Conservation (phyloP, 345 rosid genomes). For the Firmiana major region DNA sequence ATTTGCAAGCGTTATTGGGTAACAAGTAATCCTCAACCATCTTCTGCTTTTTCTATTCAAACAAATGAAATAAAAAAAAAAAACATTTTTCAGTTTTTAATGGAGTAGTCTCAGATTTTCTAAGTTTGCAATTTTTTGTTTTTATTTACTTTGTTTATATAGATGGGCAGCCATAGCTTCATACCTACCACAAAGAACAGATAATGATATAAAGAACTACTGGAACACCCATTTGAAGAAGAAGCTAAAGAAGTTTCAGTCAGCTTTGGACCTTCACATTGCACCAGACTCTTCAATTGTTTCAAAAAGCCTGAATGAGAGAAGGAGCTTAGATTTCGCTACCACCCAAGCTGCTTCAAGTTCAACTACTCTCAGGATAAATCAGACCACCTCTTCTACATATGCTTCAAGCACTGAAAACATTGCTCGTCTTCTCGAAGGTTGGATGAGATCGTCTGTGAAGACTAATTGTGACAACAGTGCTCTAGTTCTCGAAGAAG, state of each 20-base stretch:
- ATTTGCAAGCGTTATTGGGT: slow-evolving; percentile 97
- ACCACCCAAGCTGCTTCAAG: slow-evolving; percentile 12
- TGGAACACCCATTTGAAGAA: slow-evolving; percentile 99
- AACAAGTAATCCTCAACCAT: slow-evolving; percentile 73
- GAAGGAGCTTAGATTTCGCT: slow-evolving; percentile 28
- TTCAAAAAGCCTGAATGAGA: slow-evolving; percentile 16
- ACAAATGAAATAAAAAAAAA: neutral
- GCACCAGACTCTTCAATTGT: slow-evolving; percentile 25
- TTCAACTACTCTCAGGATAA: neutral
- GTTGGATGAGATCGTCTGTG: slow-evolving; percentile 82
- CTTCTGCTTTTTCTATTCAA: neutral
- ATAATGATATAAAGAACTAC: slow-evolving; percentile 94
- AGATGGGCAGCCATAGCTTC: slow-evolving; percentile 99
- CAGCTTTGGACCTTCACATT: slow-evolving; percentile 32
- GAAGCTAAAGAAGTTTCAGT: slow-evolving; percentile 71
- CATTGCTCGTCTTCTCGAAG: slow-evolving; percentile 83
- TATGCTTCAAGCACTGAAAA: slow-evolving; percentile 96
- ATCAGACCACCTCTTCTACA: slow-evolving; percentile 15
- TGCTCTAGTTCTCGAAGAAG: slow-evolving; percentile 10
- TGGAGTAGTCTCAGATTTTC: neutral
- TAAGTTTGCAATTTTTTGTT: neutral
- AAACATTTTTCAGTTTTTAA: neutral
- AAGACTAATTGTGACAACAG: slow-evolving; percentile 16
- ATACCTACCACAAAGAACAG: slow-evolving; percentile 92
- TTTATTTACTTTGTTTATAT: neutral